Evolutionary conservation across 768 basidiomycete species (phyloP), one percentile per base, ranked within the genome.

Genomic region (Suillus alpinus): DNA sequence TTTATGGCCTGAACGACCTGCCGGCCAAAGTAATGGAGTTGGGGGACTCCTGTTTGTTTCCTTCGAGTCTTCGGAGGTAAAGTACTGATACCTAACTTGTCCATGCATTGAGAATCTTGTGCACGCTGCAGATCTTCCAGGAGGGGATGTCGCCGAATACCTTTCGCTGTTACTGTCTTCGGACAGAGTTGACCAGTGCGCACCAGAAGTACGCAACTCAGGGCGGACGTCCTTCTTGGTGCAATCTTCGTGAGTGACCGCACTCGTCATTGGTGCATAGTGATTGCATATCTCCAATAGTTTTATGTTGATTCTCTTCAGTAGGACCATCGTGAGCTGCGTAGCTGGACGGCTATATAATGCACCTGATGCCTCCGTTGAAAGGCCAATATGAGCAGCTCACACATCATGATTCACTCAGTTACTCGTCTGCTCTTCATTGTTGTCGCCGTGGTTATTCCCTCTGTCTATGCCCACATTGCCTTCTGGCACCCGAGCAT

Each of bases 401-500:
- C n/a, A 29, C 23, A 13, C 37, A 59, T 31, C 8, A 60, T 60
- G 55, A 23, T 58, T 44, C 37, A 36, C 23, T 60, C 34, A 29
- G 16, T 60, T 13, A 34, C 18, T 49, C 41, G 37, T 23, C 36
- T 46, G 20, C 26, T 58, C 59, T 39, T 26, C 57, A 44, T 40
- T 26, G 18, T 37, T 18, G 13, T 36, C 31, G 23, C 13, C 2
- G 60, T 46, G 18, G 49, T 50, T 6, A 29, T 32, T 18, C 46
- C 44, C 39, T 41, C 31, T 62, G 49, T 58, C 6, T 16, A 41
- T 32, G 59, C 55, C 20, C 59, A 60, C 56, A 60, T 60, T 56
- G 72, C 67, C 2, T 49, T 77, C 2, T 78, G 66, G 66, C 66
- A 75, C 47, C 65, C 68, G 0, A 67, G 68, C 50, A 78, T 78